Evolutionary conservation across 345 rosid genomes (phyloP).

Genomic region (Balakata baccata): DNA sequence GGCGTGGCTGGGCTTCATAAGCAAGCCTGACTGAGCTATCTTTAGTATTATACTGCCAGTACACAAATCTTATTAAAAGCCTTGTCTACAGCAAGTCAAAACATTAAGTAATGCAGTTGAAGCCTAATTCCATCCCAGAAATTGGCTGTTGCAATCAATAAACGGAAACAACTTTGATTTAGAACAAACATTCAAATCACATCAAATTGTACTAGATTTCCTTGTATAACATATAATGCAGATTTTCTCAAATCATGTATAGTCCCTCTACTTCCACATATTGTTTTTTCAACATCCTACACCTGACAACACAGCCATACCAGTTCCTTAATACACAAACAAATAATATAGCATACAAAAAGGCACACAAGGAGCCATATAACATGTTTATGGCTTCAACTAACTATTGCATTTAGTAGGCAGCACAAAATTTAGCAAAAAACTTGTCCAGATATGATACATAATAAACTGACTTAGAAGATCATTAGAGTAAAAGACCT

Average conservation of each 20-base stretch:
- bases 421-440: background rate
- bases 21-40: conserved; percentile 88
- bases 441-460: background rate
- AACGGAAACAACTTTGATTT: background rate
- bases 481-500: background rate
- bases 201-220: background rate
- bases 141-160: background rate
- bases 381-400: background rate
- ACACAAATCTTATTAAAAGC: conserved; percentile 4
- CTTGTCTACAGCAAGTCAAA: conserved; percentile 6
- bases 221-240: background rate
- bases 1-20: conserved; percentile 93
- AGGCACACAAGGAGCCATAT: background rate
- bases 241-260: background rate
- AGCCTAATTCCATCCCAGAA: background rate
- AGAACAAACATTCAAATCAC: background rate
- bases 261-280: background rate
- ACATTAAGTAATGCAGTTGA: background rate
- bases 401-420: background rate
- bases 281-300: background rate
- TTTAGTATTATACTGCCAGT: conserved; percentile 78
- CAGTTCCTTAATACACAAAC: background rate
- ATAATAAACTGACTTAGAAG: background rate
- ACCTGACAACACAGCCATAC: background rate
- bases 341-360: background rate